A percentile compares a stretch with the other conserved stretches of the same genome.
Evolutionary conservation across 371 early-diverging fungal genomes (phyloP).

Genomic region (Mortierella sp.): DNA sequence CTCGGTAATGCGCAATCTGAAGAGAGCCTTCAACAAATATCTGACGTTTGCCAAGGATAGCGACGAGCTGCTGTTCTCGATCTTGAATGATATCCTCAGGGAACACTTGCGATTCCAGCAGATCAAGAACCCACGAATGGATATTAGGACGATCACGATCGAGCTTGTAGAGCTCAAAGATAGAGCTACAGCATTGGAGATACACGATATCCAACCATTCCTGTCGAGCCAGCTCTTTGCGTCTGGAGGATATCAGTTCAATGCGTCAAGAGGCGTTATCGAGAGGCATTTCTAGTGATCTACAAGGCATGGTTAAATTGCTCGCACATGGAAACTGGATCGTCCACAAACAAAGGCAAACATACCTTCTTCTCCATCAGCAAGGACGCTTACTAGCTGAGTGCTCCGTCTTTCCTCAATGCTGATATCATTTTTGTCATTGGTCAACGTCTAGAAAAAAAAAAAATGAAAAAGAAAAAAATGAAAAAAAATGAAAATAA

Average conservation of each 20-base stretch:
- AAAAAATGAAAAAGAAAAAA: too few species aligned
- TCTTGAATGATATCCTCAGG: slow-evolving; percentile 79
- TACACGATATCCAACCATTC: slow-evolving; percentile 76
- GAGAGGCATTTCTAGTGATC: slow-evolving; percentile 50
- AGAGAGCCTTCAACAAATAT: slow-evolving; percentile 88
- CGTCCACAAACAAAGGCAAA: too few species aligned
- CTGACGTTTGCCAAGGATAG: slow-evolving; percentile 82
- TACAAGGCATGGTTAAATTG: neutral
- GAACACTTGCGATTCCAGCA: slow-evolving; percentile 84
- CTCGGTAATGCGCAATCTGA: slow-evolving; percentile 89
- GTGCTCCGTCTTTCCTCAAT: too few species aligned
- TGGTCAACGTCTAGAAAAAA: too few species aligned
- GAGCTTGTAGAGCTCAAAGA: slow-evolving; percentile 74
- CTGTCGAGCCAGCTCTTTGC: slow-evolving; percentile 62
- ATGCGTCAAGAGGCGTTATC: slow-evolving; percentile 57
- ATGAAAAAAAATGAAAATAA: too few species aligned
- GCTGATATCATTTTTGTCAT: too few species aligned
- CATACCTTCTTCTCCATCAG: too few species aligned
- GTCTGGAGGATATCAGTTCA: slow-evolving; percentile 58
- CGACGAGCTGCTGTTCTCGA: slow-evolving; percentile 81
- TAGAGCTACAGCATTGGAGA: slow-evolving; percentile 68
- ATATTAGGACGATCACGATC: slow-evolving; percentile 71
- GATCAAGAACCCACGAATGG: slow-evolving; percentile 64
- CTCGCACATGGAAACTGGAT: neutral
- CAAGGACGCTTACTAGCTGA: too few species aligned